Evolutionary conservation across 1,284 basidiomycete genomes (phyloP).

Genomic region (Anthracocystis setariae): DNA sequence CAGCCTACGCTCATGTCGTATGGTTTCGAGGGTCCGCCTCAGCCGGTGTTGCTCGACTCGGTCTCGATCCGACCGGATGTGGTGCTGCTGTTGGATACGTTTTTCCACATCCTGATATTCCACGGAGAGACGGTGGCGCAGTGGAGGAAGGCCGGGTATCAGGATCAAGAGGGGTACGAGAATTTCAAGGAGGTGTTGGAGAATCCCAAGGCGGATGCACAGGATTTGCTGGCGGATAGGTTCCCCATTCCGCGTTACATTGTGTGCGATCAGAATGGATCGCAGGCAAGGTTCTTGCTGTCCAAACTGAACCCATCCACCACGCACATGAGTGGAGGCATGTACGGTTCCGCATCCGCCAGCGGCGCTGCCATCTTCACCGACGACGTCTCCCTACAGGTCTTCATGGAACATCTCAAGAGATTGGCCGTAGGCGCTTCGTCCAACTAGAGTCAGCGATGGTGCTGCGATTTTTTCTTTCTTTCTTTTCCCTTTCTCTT

Average conservation of each 20-base stretch:
- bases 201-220: conserved; percentile 76
- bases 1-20: conserved; percentile 99
- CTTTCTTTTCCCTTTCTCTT: neutral
- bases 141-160: conserved; percentile 99
- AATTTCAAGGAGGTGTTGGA: conserved; percentile 96
- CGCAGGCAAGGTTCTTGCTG: conserved; percentile 95
- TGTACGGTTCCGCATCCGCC: conserved; percentile 69
- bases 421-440: conserved; percentile 64
- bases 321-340: conserved; percentile 85
- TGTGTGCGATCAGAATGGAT: conserved; percentile 96
- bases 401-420: conserved; percentile 70
- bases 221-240: conserved; percentile 89
- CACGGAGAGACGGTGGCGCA: conserved; percentile 96
- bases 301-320: conserved; percentile 97
- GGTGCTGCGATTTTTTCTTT: neutral
- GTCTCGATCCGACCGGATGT: conserved; percentile 97
- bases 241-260: conserved; percentile 98
- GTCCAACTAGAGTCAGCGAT: conserved; percentile 40
- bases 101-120: conserved; percentile 99
- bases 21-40: conserved; percentile 86
- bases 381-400: conserved; percentile 80
- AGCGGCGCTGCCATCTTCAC: conserved; percentile 94
- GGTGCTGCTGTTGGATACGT: conserved; percentile 97
- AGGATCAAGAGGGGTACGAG: conserved; percentile 98
- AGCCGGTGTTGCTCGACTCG: conserved; percentile 95